A percentile compares a stretch with the other conserved stretches of the same genome.
phyloP scores from a whole-genome alignment of 805 yeast species.

The Monosporozyma unispora region DNA sequence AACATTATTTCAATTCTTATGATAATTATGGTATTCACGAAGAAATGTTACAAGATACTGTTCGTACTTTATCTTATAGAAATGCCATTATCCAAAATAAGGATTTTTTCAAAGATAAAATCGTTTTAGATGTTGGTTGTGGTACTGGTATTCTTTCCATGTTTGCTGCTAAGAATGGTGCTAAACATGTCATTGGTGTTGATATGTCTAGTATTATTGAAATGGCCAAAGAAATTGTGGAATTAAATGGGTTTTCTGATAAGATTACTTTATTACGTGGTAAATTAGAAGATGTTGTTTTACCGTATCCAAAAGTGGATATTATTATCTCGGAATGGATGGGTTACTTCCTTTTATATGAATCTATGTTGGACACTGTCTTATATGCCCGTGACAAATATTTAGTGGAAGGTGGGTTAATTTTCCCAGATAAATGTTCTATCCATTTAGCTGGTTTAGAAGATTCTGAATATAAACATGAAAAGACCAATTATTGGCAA shows the following conservation, averaged over 20 bases:
- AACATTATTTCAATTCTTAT: conserved; percentile 90
- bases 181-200: conserved; percentile 93
- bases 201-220: conserved; percentile 95
- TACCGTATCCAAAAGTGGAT: conserved; percentile 85
- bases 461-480: conserved; percentile 85
- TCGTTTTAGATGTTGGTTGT: conserved; percentile 96
- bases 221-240: conserved; percentile 86
- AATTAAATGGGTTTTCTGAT: conserved; percentile 73
- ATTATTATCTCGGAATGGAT: conserved; percentile 97
- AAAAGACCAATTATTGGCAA: conserved; percentile 90
- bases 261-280: conserved; percentile 86
- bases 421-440: conserved; percentile 88
- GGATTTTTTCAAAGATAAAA: conserved; percentile 80
- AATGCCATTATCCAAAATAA: conserved; percentile 87
- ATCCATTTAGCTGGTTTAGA: conserved; percentile 88
- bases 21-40: conserved; percentile 98
- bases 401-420: conserved; percentile 68
- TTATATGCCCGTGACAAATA: conserved; percentile 88
- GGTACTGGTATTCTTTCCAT: conserved; percentile 96
- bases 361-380: conserved; percentile 96
- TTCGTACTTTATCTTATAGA: conserved; percentile 85
- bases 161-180: conserved; percentile 99
- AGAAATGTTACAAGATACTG: conserved; percentile 94
- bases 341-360: conserved; percentile 95
- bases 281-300: conserved; percentile 81